Evolutionary conservation across 208 protist genomes (phyloP).

Genomic region (Novymonas esmeraldas): DNA sequence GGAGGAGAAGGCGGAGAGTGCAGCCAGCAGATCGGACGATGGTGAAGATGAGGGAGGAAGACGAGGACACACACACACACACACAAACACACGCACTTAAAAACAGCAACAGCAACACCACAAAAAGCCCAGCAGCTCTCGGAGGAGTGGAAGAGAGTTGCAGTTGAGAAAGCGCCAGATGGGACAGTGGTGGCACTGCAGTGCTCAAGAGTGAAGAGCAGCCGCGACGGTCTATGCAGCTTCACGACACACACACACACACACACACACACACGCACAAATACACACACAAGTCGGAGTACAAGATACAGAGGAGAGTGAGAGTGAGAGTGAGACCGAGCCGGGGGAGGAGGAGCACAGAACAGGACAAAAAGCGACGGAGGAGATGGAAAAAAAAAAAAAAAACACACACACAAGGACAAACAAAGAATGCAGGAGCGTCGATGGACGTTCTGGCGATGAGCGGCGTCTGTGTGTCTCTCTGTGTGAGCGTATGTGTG

Average conservation of each 20-base stretch:
- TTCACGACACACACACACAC: slow-evolving; percentile 7
- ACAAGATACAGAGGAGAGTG: neutral
- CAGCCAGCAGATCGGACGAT: neutral
- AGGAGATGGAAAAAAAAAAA: neutral
- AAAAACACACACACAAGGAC: neutral
- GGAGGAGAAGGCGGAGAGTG: neutral
- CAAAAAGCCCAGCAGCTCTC: no score
- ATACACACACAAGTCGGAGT: neutral
- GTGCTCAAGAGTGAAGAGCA: neutral
- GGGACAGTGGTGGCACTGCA: no score
- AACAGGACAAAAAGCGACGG: neutral
- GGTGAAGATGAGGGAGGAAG: no score
- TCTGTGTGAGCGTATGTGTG: neutral
- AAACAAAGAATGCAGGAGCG: neutral
- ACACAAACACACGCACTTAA: neutral
- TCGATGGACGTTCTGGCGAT: neutral
- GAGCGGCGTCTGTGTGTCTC: neutral
- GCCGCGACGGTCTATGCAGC: no score
- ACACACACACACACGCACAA: neutral
- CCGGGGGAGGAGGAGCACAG: neutral
- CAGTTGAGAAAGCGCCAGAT: no score
- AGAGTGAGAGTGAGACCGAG: neutral
- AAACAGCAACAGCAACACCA: no score
- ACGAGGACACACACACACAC: neutral
- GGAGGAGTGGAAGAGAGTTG: no score